Conservation (phyloP, 345 rosid species). For the Aquilaria malaccensis region DNA sequence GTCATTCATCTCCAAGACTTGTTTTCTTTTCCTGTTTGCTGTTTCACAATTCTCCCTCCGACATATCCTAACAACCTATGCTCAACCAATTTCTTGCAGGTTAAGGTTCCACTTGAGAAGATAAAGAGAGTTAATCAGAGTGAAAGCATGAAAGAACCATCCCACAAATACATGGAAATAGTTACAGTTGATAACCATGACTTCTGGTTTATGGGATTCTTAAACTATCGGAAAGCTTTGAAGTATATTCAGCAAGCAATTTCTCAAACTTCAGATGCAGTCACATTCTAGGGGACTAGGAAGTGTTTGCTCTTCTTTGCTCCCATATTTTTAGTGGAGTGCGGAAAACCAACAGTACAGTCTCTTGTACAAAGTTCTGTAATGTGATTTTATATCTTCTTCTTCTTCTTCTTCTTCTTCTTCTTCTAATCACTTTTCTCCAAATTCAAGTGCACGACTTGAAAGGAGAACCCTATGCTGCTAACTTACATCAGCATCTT, state of each 20-base stretch:
- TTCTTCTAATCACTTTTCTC: no score
- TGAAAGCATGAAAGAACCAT: conserved; percentile 43
- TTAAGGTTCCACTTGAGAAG: conserved; percentile 45
- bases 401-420: no score
- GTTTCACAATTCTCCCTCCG: no score
- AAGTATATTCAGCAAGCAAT: conserved; percentile 41
- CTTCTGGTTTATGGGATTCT: conserved; percentile 91
- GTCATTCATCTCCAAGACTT: neutral
- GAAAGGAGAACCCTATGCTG: no score
- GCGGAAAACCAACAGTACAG: neutral
- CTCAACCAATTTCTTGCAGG: conserved; percentile 16
- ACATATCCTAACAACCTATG: neutral
- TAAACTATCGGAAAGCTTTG: conserved; percentile 53
- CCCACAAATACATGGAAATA: conserved; percentile 61
- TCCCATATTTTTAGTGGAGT: conserved; percentile 8
- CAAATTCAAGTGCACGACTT: no score
- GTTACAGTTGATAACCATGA: conserved; percentile 55
- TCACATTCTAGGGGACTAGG: conserved; percentile 7
- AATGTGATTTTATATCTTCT: no score
- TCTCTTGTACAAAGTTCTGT: neutral
- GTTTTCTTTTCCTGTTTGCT: no score
- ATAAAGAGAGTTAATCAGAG: conserved; percentile 40
- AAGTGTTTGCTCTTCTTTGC: conserved; percentile 10
- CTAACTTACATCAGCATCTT: no score
- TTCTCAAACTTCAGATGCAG: conserved; percentile 15